A percentile compares a stretch with the other conserved stretches of the same genome.
Conservation (phyloP, 1,284 basidiomycete species). For the Moniliophthora roreri region DNA sequence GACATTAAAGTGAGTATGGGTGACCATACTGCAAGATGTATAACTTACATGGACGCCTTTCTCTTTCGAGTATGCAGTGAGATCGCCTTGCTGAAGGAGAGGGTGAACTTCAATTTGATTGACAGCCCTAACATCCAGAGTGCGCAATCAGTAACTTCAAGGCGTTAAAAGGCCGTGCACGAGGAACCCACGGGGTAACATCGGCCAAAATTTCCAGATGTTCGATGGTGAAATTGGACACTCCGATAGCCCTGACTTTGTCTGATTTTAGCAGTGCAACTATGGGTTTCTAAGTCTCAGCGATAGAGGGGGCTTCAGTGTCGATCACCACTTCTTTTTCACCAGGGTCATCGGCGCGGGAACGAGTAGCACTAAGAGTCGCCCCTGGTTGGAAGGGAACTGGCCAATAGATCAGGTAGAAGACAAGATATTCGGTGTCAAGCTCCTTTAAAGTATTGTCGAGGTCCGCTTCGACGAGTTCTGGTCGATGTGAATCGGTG, state of each 20-base stretch:
- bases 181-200: conserved; percentile 5
- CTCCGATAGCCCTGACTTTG: conserved; percentile 9
- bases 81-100: conserved; percentile 3
- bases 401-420: conserved; percentile 13
- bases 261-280: conserved; percentile 3
- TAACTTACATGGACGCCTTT: conserved; percentile 8
- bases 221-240: conserved; percentile 11
- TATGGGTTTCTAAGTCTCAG: conserved; percentile 10
- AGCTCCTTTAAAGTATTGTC: conserved; percentile 13
- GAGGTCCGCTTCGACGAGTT: conserved; percentile 12
- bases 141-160: too few species aligned
- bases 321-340: conserved; percentile 3
- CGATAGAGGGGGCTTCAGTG: conserved; percentile 7
- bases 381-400: conserved; percentile 10
- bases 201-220: conserved; percentile 7
- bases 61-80: conserved; percentile 7
- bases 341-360: not conserved
- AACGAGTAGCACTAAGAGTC: not conserved
- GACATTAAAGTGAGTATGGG: not conserved
- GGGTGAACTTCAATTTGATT: not conserved
- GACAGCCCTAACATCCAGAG: too few species aligned
- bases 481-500: conserved; percentile 13
- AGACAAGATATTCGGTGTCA: conserved; percentile 10
- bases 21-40: not conserved
- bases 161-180: not conserved